Evolutionary conservation across 2,329 filamentous ascomycete species (phyloP).

Genomic region (Teratosphaeria gauchensis): DNA sequence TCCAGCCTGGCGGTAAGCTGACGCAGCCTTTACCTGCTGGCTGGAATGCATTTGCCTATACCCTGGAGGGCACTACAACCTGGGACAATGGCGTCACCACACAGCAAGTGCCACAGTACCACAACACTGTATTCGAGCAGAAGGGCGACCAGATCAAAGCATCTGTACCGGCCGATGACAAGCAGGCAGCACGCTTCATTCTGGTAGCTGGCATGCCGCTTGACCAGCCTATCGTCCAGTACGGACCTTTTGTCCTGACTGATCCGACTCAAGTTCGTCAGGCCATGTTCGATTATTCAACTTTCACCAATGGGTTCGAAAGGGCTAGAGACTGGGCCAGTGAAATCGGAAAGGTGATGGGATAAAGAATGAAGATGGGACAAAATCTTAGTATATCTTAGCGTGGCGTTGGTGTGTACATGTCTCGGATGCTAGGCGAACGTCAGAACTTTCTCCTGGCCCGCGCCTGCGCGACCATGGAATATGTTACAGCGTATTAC

Average conservation of each 20-base stretch:
- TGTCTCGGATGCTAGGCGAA: not conserved
- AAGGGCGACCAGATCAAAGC: constrained; percentile 67
- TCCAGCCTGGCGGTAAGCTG: constrained; percentile 69
- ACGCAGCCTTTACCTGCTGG: constrained; percentile 64
- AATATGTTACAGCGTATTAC: not conserved
- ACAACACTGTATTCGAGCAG: constrained; percentile 83
- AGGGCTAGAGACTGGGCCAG: constrained; percentile 69
- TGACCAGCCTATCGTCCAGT: constrained; percentile 72
- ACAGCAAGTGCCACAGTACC: constrained; percentile 54
- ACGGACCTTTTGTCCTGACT: constrained; percentile 74
- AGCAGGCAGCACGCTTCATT: constrained; percentile 51
- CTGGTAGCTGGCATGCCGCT: constrained; percentile 71
- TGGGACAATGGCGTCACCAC: constrained; percentile 48
- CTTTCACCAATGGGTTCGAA: constrained; percentile 67
- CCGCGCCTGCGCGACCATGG: no score
- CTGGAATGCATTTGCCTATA: constrained; percentile 89
- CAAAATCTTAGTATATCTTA: not conserved
- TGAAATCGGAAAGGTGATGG: constrained; percentile 76
- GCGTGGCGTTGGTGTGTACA: not conserved
- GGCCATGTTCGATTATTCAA: constrained; percentile 67
- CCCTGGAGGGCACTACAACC: constrained; percentile 60
- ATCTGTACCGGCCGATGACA: constrained; percentile 57
- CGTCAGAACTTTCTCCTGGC: not conserved
- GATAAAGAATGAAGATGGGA: constrained; percentile 6
- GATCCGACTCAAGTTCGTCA: constrained; percentile 64